Evolutionary conservation across 192 early-diverging fungal species (phyloP).

Genomic region (Coemansia interrupta): DNA sequence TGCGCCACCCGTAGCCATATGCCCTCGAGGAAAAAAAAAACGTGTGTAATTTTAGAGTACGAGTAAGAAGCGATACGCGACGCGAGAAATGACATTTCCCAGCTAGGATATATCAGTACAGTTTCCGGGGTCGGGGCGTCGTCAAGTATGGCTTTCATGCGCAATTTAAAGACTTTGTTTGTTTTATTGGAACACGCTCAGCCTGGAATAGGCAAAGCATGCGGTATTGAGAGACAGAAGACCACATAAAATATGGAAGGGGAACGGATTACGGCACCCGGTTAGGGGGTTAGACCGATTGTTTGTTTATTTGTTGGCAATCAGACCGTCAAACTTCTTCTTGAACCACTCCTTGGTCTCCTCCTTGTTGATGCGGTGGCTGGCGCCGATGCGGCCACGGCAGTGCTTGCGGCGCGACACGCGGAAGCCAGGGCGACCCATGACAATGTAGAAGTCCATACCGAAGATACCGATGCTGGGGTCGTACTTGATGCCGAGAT

Average conservation of each 20-base stretch:
- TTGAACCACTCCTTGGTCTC: constrained; percentile 99
- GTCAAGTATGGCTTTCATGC: no score
- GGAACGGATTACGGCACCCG: no score
- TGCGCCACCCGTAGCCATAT: no score
- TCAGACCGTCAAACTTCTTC: constrained; percentile 90
- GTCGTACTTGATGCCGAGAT: constrained; percentile 99
- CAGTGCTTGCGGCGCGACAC: constrained; percentile 90
- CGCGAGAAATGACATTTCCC: no score
- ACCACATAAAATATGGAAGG: constrained; percentile 3
- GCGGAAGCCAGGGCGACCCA: constrained; percentile 96
- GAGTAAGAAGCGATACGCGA: no score
- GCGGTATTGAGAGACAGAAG: constrained; percentile 5
- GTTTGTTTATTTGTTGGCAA: constrained; percentile 73
- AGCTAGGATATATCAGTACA: no score
- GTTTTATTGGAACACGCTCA: constrained; percentile 15
- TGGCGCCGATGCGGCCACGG: constrained; percentile 76
- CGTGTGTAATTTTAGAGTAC: no score
- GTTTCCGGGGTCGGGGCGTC: no score
- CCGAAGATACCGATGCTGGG: constrained; percentile 96
- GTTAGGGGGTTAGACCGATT: no score
- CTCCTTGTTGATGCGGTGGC: constrained; percentile 91
- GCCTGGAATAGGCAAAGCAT: constrained; percentile 6
- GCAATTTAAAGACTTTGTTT: not conserved
- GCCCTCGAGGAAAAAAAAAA: not conserved
- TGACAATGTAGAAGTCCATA: constrained; percentile 99